phyloP scores from a whole-genome alignment of 2,329 filamentous ascomycete genomes.

The Parastagonospora nodorum region DNA sequence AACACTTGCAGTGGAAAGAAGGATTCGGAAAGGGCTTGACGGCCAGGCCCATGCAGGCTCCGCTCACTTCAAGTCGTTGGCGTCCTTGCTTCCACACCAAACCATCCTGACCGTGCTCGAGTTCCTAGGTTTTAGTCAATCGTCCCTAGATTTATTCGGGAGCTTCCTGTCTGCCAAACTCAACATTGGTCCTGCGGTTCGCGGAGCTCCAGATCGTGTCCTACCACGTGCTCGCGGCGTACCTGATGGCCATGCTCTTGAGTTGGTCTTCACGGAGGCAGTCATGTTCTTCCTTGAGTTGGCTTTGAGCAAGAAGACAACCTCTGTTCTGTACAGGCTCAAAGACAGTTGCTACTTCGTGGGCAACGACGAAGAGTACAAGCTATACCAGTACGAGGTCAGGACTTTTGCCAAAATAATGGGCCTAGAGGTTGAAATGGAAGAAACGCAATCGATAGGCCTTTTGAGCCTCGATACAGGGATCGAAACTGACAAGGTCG shows the following conservation, averaged over 20 bases:
- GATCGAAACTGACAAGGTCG: constrained; percentile 21
- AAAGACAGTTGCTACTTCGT: constrained; percentile 30
- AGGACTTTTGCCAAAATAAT: constrained; percentile 20
- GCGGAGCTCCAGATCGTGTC: constrained; percentile 22
- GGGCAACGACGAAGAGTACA: constrained; percentile 20
- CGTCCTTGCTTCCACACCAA: constrained; percentile 62
- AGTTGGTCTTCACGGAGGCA: constrained; percentile 32
- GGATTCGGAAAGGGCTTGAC: constrained; percentile 24
- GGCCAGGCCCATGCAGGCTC: constrained; percentile 12
- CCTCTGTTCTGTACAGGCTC: constrained; percentile 27
- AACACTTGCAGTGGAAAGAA: constrained; percentile 28
- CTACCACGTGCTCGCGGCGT: constrained; percentile 25
- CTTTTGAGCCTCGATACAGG: constrained; percentile 11
- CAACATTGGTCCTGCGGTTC: constrained; percentile 28
- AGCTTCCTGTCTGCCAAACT: constrained; percentile 49
- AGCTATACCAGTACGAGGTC: constrained; percentile 7
- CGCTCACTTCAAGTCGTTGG: constrained; percentile 55
- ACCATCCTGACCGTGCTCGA: constrained; percentile 62
- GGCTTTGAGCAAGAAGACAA: constrained; percentile 21
- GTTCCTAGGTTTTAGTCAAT: constrained; percentile 63
- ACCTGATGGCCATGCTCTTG: constrained; percentile 25
- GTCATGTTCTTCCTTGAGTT: constrained; percentile 37
- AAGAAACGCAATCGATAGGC: constrained; percentile 13
- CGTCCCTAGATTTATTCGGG: constrained; percentile 64
- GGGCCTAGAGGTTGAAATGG: constrained; percentile 14